Base-by-base conservation (phyloP, 2,329 filamentous ascomycete species). In the Tolypocladium inflatum region DNA sequence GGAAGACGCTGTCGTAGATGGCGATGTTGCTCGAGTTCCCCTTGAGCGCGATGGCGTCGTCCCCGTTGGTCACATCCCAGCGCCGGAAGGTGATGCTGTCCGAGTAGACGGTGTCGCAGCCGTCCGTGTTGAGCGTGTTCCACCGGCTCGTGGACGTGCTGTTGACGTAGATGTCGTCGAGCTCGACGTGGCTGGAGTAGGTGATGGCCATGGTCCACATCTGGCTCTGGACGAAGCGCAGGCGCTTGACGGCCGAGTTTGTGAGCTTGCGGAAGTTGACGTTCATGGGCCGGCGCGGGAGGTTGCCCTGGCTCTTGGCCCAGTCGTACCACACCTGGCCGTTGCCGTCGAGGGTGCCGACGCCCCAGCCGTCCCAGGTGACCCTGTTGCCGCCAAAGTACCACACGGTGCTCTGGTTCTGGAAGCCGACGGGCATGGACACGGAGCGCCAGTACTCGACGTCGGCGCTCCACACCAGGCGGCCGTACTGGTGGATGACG, bases 201-300 rank as follows among this genome's bases (percentile, higher is more conserved):
- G 78, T 79, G 37, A 82, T 74, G 1, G 78, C 78, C 74, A 84
- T 78, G 0, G 79, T 79, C 76, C 82, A 85, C 82, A 85, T 85
- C 68, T 85, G 82, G 60, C 76, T 80, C 60, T 81, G 76, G 9
- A 85, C 68, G 61, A 82, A 83, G 2, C 72, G 71, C 19, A 84
- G 59, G 3, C 79, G 74, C 42, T 71, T 68, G 15, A 84, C 70
- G 4, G 77, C 65, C 0, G 77, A 78, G 63, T 83, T 77, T 6
- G 68, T 77, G 4, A 80, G 71, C 3, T 72, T 69, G 21, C 70
- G 62, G 55, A 70, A 70, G 58, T 73, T 76, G 63, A 84, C 75
- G 21, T 78, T 82, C 62, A 85, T 76, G 10, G 80, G 81, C 11
- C 81, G 73, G 15, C 75, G 68, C 3, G 76, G 71, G 58, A 78